Base-by-base conservation (phyloP, 108 stramenopile genomes). In the Seminavis robusta region DNA sequence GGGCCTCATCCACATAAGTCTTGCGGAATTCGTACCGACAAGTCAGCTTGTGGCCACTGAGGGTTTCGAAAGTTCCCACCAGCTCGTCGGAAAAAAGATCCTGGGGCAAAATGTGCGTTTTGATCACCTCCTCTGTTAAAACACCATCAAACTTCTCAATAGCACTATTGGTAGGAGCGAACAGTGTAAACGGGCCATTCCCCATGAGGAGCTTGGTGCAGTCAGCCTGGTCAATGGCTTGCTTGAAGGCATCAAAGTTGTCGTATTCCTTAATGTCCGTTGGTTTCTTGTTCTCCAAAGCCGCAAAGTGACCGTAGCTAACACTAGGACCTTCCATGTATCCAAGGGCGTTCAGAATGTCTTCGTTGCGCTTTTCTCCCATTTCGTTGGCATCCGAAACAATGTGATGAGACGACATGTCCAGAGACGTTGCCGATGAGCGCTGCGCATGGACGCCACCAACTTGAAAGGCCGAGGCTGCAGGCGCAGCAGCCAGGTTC, bases 201-300 rank as follows among this genome's bases (percentile, higher is more conserved):
- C 27, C 46, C 9, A 25, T 31, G 10, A 59, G 24, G n/a, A 46
- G 23, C 7, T 48, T 59, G 1, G 24, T 37, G 46, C 33, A 29
- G 23, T 25, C 47, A 32, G 9, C n/a, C 30, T 59, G 58, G 15
- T 27, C 21, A 4, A 59, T 21, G 3, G 58, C 58, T 0, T 44
- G 8, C 0, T 10, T 45, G 31, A 59, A 59, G 46, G 33, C 34
- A 32, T 47, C 31, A 32, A 59, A 59, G 32, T 48, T 59, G n/a
- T 59, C 58, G 31, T 59, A 59, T 36, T 59, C 58, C 47, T 59
- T 59, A 29, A 59, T 59, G 2, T 59, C 58, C 8, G 38, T 47
- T 29, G n/a, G n/a, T n/a, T n/a, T n/a, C n/a, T n/a, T n/a, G n/a
- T n/a, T n/a, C n/a, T n/a, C n/a, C n/a, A n/a, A n/a, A n/a, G n/a